phyloP scores from a whole-genome alignment of 1,284 basidiomycete species.

The Tylopilus sp. region DNA sequence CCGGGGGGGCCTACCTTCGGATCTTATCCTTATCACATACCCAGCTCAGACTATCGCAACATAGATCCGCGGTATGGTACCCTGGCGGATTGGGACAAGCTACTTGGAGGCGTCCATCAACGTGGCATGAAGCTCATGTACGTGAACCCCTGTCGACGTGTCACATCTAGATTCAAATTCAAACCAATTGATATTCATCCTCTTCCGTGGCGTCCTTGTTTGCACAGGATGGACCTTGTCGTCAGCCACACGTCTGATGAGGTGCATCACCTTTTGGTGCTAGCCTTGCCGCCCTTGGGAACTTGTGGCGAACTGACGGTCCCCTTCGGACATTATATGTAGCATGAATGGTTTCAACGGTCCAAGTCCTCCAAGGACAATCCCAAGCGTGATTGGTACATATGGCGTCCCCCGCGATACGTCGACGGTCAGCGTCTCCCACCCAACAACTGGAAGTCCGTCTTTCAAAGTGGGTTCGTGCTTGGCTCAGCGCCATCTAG shows the following conservation, averaged over 20 bases:
- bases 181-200: conserved; percentile 1
- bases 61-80: conserved; percentile 75
- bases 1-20: background rate
- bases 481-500: background rate
- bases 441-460: conserved; percentile 72
- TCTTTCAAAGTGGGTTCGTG: conserved; percentile 53
- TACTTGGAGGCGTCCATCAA: conserved; percentile 56
- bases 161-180: conserved; percentile 15
- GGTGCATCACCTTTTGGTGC: conserved; percentile 30
- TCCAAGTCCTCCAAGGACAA: conserved; percentile 56
- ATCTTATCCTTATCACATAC: conserved; percentile 13
- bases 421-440: conserved; percentile 50
- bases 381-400: conserved; percentile 71
- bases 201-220: conserved; percentile 5
- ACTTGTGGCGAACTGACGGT: conserved; percentile 1
- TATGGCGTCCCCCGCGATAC: conserved; percentile 65
- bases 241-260: conserved; percentile 80
- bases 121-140: conserved; percentile 71
- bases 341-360: conserved; percentile 74
- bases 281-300: background rate
- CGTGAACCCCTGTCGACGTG: conserved; percentile 18
- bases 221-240: conserved; percentile 67
- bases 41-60: conserved; percentile 64
- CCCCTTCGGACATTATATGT: background rate
- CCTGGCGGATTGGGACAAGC: conserved; percentile 66